Percentiles rank a stretch among this genome's conserved stretches.
phyloP scores from a whole-genome alignment of 306 rosid species.

The Casuarina glauca region DNA sequence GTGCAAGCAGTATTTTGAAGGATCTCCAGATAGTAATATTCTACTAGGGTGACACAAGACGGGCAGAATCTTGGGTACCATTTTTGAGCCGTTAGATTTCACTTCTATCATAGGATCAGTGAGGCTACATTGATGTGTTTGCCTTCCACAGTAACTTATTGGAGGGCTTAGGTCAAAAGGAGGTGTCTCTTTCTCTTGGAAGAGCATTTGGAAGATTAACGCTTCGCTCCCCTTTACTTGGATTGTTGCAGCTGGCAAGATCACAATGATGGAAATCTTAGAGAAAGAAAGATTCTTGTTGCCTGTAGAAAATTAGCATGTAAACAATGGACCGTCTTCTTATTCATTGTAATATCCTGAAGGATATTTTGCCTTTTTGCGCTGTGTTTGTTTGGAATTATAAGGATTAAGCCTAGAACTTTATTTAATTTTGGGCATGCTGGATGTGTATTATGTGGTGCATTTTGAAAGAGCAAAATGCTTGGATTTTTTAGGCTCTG shows the following conservation, averaged over 20 bases:
- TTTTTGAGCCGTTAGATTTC: background rate
- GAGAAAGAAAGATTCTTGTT: background rate
- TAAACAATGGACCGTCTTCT: background rate
- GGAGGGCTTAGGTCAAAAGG: background rate
- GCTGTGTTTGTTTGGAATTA: background rate
- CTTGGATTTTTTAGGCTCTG: background rate
- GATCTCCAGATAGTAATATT: background rate
- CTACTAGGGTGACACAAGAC: background rate
- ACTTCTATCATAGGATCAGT: background rate
- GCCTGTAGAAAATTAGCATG: background rate
- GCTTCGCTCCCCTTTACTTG: background rate
- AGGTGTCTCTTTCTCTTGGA: background rate
- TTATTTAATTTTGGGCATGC: background rate
- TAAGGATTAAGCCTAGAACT: background rate
- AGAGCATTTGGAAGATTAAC: slow-evolving; percentile 6
- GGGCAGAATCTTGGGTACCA: background rate
- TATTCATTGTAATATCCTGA: no score
- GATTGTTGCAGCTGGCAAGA: background rate
- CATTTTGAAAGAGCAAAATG: background rate
- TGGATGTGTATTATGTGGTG: background rate
- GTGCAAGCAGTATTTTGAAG: background rate
- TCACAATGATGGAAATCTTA: background rate
- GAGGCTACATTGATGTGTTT: background rate
- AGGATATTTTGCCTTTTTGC: background rate
- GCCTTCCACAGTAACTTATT: background rate